Evolutionary conservation across 768 basidiomycete species (phyloP), one percentile per base, ranked within the genome.

Genomic region (Lactifluus rugatus): DNA sequence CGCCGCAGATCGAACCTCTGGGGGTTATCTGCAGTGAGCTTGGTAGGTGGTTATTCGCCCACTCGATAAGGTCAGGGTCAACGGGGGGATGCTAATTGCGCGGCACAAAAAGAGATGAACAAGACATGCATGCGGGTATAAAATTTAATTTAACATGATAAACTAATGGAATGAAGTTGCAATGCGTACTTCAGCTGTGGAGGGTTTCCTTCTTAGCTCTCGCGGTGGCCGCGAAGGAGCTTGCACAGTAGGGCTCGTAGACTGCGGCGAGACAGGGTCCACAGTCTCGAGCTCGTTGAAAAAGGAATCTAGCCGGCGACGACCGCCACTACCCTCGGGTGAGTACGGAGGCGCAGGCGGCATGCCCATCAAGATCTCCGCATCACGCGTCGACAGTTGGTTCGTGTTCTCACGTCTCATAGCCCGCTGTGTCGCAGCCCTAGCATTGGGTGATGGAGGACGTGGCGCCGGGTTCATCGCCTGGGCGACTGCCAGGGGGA

Each of bases 381-480:
- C 88, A 67, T 92, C 90, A 8, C 89, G 81, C 52, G 78, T 82
- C 17, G 85, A 88, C 16, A 96, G 76, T 65, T 88, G 84, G 68
- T 87, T 84, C 2, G 87, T 83, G 66, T 96, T 87, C 68, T 93
- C 90, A 50, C 92, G 78, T 19, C 92, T 82, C 49, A 89, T 75
- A 0, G 93, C 90, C 44, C 85, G 83, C 70, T 97, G 94, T 0
- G 87, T 91, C 1, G 93, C 92, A 19, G 82, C 91, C 16, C 92
- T 84, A 14, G 88, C 85, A 0, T 82, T 78, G 0, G 96, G 96
- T 0, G 93, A 95, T 1, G 96, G 95, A 0, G 96, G 96, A 13
- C 95, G 81, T 8, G 94, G 94, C 0, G 89, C 88, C 2, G 95
- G 94, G 66, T 90, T 92, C 93, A 98, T 92, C 2, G 93, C 84